These are phyloP conservation scores for Dimocarpus longan DNA, from an alignment of 345 rosid genomes.

Conservation along the genomic window DNA sequence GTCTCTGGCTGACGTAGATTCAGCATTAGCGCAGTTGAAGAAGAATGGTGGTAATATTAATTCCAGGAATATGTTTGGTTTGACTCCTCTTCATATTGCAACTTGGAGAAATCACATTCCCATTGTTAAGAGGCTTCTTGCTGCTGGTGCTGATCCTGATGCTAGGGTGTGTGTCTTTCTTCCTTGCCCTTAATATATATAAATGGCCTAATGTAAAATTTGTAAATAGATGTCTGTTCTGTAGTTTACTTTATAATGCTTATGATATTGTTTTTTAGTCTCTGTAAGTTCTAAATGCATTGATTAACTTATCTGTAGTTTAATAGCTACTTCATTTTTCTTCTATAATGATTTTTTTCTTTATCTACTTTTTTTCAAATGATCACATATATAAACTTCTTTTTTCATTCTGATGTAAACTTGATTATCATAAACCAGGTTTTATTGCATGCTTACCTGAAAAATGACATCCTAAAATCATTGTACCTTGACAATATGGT, in stretches of 20 bases:
- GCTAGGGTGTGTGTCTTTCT: conserved; percentile 73
- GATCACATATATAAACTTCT: not conserved
- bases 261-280: not conserved
- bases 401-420: not conserved
- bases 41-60: conserved; percentile 82
- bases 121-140: conserved; percentile 79
- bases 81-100: conserved; percentile 90
- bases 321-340: not conserved
- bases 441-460: not conserved
- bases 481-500: not conserved
- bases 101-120: conserved; percentile 97
- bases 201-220: not conserved
- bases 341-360: not conserved
- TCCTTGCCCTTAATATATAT: conserved; percentile 14
- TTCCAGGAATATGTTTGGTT: conserved; percentile 70
- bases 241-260: not conserved
- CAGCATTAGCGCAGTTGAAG: conserved; percentile 63
- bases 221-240: not conserved
- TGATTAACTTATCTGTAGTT: not conserved
- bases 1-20: conserved; percentile 81
- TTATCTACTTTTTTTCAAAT: not conserved
- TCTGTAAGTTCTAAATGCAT: not conserved
- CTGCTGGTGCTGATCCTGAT: conserved; percentile 97
- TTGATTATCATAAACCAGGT: not conserved
- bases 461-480: not conserved